Base-by-base conservation (phyloP, 208 protist species). In the Wallacemonas rigidus region DNA sequence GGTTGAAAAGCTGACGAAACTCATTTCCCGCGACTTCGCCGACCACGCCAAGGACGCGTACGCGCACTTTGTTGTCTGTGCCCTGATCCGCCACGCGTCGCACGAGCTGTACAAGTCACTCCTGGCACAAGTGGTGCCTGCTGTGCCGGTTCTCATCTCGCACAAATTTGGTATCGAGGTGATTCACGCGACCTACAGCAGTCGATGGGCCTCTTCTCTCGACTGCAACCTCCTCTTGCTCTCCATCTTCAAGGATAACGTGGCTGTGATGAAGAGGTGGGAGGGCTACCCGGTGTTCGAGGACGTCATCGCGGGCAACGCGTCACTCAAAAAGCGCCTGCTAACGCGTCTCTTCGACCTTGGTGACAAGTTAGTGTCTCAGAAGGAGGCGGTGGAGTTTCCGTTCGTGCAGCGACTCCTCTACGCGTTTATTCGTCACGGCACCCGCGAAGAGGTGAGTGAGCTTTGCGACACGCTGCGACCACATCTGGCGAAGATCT, bases 141-240 rank as follows among this genome's bases (percentile, higher is more conserved):
- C 69, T 0, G 88, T 97, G 47, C 81, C 92, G 53, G 74, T 86
- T 55, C 79, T 95, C 48, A 82, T 95, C 26, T 81, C 88, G n/a
- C 89, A 97, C 76, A 90, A 92, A 57, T 95, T 92, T 60, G 92
- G 92, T 44, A 91, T 97, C 44, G 79, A 89, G 62, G 89, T 94
- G 39, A 57, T 97, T 6, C 90, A 97, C 76, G 64, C 84, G 1
- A 81, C 83, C 12, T 95, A 97, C 81, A 95, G 87, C 77, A 94
- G 80, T 65, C 82, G 84, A 55, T 91, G 89, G 79, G 92, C 88
- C 76, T 89, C 77, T 50, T 54, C 87, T 9, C 56, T 71, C 5
- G 89, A 97, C 62, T 83, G 87, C 38, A 74, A 94, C 56, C 74
- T 95, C 72, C 79, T 97, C 43, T 72, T 94, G 15, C 77, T 97